These are phyloP conservation scores for Remersonia thermophila DNA, from an alignment of 2,329 filamentous ascomycete species.

Conservation along the genomic window DNA sequence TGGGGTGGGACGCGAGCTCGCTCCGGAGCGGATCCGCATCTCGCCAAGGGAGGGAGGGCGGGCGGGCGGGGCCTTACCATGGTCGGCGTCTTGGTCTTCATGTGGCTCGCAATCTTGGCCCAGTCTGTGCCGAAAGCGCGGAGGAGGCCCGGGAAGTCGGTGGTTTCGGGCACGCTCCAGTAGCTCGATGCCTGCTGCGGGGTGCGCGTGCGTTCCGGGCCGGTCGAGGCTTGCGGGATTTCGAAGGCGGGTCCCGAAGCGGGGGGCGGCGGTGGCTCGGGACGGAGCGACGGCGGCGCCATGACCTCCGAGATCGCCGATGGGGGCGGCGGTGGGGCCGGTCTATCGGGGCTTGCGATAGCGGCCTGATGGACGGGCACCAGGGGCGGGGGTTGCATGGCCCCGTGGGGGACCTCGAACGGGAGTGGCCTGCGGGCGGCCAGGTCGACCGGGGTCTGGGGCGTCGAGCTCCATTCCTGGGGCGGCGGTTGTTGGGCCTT, in stretches of 20 bases:
- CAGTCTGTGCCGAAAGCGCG: constrained; percentile 71
- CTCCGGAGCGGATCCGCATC: too few relatives aligned
- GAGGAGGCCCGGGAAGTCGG: constrained; percentile 61
- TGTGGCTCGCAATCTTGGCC: constrained; percentile 59
- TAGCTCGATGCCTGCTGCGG: constrained; percentile 61
- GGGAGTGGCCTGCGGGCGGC: constrained; percentile 28
- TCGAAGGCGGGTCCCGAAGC: constrained; percentile 40
- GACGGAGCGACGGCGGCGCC: constrained; percentile 43
- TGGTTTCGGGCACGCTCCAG: constrained; percentile 74
- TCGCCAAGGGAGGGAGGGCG: too few relatives aligned
- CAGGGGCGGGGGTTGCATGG: constrained; percentile 31
- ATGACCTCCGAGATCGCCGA: constrained; percentile 40
- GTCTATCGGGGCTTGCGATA: constrained; percentile 23
- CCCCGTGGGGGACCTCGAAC: constrained; percentile 31
- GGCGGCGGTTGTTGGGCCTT: constrained; percentile 24
- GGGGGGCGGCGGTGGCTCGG: constrained; percentile 37
- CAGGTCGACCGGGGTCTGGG: constrained; percentile 23
- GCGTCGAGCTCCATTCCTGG: too few relatives aligned
- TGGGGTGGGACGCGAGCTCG: not conserved
- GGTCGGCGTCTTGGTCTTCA: constrained; percentile 75
- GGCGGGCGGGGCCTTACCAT: constrained; percentile 47
- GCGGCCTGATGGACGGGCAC: constrained; percentile 20
- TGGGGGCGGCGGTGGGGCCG: constrained; percentile 20
- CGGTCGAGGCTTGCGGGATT: constrained; percentile 26
- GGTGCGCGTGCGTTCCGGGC: constrained; percentile 36